Base-by-base conservation (phyloP, 371 early-diverging fungal genomes). In the Sporodiniella umbellata region DNA sequence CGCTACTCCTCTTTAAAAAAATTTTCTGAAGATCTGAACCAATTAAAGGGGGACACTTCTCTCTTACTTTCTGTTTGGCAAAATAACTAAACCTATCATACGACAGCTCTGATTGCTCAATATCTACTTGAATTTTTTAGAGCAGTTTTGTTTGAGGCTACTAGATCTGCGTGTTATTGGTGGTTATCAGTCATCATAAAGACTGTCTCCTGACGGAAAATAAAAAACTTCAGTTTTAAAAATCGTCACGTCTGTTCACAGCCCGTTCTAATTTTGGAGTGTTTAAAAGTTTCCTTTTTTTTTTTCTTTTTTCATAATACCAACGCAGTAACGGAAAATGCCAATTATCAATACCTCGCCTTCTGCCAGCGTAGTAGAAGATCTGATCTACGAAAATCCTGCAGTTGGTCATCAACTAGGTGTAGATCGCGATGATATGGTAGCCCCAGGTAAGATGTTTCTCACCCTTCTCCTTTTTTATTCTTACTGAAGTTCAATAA, bases 391-490 rank as follows among this genome's bases (percentile, higher is more conserved):
- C 42, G 67, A 70, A 42, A 75, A 68, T 60, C 61, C 70, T 28
- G 77, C 77, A n/a, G 77, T 76, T 22, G 66, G 57, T 11, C 68
- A 64, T 42, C 77, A 76, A 48, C 52, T 76, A 4, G 60, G 47
- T 39, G 73, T 64, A 23, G 73, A 76, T 57, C 72, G 77, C 39
- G 62, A 76, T 42, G 77, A 68, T 42, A 76, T 76, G 77, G 44
- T 76, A 17, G 77, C 65, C 25, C 73, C 77, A 39, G 77, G 77
- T 76, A 68, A 37, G 25, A 18, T 23, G 1, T 19, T 21, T 30
- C 3, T 45, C n/a, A 15, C 33, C 39, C 12, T 42, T 37, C 19
- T 19, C 30, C n/a, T 15, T 31, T 44, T 51, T 12, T 31, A 31
- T 31, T 8, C 14, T 19, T 8, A 14, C n/a, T 7, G 10, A 28